Conservation (phyloP, 768 basidiomycete genomes). For the Auriscalpium vulgare region DNA sequence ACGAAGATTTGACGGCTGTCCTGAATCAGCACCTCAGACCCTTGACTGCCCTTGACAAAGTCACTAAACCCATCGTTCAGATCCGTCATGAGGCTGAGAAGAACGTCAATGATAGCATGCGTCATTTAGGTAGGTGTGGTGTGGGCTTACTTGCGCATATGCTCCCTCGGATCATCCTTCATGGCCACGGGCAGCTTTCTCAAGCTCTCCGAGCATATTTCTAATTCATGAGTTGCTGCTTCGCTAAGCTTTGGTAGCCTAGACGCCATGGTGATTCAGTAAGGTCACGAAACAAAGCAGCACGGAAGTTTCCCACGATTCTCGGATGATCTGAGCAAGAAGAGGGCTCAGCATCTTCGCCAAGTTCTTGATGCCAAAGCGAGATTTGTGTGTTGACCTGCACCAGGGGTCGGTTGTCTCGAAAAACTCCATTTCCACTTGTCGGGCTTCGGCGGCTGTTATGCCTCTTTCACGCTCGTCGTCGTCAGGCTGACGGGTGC, state of each 20-base stretch:
- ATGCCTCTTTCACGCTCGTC: conserved; percentile 26
- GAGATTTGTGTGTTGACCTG: conserved; percentile 15
- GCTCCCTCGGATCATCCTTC: conserved; percentile 29
- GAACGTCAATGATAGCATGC: conserved; percentile 15
- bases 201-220: conserved; percentile 20
- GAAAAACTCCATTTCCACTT: conserved; percentile 30
- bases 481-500: conserved; percentile 35
- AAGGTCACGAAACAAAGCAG: too few relatives aligned
- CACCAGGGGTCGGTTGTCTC: conserved; percentile 29
- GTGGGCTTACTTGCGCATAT: background rate
- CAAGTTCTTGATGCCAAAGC: conserved; percentile 32
- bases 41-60: conserved; percentile 22
- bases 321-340: conserved; percentile 28
- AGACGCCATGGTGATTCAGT: too few relatives aligned
- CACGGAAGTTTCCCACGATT: conserved; percentile 14
- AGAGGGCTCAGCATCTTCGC: conserved; percentile 27
- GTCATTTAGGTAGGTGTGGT: too few relatives aligned
- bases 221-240: conserved; percentile 21
- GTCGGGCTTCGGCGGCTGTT: conserved; percentile 26
- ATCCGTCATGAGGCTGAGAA: conserved; percentile 24
- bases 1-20: conserved; percentile 22
- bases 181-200: conserved; percentile 22
- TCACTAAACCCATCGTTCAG: conserved; percentile 25
- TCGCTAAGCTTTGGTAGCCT: conserved; percentile 26
- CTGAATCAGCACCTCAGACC: conserved; percentile 23